These are phyloP conservation scores for Alternaria dauci DNA, from an alignment of 2,329 filamentous ascomycete species.

Conservation along the genomic window DNA sequence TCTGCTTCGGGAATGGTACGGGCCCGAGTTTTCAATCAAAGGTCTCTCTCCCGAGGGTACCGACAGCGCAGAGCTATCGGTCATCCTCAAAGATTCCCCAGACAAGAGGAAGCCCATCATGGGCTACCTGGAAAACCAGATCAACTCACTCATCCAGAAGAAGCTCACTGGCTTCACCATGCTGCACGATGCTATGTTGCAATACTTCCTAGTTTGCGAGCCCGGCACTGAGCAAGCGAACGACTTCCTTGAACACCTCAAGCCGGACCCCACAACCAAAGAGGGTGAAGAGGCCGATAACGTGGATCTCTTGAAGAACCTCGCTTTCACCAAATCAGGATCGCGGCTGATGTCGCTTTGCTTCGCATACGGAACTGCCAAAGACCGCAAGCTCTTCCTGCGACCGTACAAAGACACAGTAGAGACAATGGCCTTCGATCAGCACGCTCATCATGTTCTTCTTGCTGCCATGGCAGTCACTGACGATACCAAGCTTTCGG, in stretches of 20 bases:
- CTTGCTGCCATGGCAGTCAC: constrained; percentile 88
- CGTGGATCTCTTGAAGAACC: constrained; percentile 84
- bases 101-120: constrained; percentile 89
- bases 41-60: constrained; percentile 61
- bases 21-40: constrained; percentile 87
- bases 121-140: constrained; percentile 83
- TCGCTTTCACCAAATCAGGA: constrained; percentile 93
- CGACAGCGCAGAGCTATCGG: constrained; percentile 70
- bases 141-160: constrained; percentile 94
- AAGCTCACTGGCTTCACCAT: constrained; percentile 97
- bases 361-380: constrained; percentile 84
- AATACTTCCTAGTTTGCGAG: constrained; percentile 87
- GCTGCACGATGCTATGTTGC: constrained; percentile 96
- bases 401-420: constrained; percentile 91
- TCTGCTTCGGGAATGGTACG: constrained; percentile 94
- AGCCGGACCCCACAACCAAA: constrained; percentile 80
- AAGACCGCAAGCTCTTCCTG: constrained; percentile 89
- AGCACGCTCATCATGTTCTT: constrained; percentile 80
- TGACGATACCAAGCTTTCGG: constrained; percentile 89
- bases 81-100: constrained; percentile 78
- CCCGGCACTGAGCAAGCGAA: constrained; percentile 80
- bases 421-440: constrained; percentile 82
- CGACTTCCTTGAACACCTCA: constrained; percentile 89
- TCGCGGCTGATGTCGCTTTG: constrained; percentile 81
- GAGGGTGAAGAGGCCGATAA: constrained; percentile 60